Evolutionary conservation across 2,329 filamentous ascomycete genomes (phyloP).

Genomic region (Exserohilum rostratum): DNA sequence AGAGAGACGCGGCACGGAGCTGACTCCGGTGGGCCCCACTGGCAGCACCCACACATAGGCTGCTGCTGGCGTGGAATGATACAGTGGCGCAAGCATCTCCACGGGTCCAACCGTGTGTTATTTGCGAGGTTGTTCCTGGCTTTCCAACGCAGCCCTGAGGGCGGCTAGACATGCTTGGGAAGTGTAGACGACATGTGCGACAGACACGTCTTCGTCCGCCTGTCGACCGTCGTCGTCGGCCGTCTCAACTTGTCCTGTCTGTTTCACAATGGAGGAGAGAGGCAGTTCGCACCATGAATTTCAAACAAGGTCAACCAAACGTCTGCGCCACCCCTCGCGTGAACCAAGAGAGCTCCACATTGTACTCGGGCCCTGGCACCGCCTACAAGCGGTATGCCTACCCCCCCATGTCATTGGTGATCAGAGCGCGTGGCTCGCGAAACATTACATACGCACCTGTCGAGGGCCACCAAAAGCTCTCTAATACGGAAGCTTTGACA

Average conservation of each 20-base stretch:
- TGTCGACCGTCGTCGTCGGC: no score
- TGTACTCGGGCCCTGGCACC: slow-evolving; percentile 3
- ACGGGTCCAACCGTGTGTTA: slow-evolving; percentile 8
- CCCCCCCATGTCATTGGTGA: neutral
- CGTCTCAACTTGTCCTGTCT: no score
- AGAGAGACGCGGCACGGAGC: slow-evolving; percentile 7
- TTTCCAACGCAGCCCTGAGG: neutral
- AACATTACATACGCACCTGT: neutral
- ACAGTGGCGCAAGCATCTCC: slow-evolving; percentile 13
- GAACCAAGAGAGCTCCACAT: neutral
- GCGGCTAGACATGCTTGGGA: no score
- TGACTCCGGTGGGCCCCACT: slow-evolving; percentile 1
- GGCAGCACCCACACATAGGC: neutral
- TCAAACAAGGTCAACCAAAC: neutral
- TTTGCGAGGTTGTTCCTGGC: slow-evolving; percentile 6
- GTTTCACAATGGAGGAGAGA: neutral
- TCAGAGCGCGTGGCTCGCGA: slow-evolving; percentile 3
- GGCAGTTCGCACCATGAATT: neutral
- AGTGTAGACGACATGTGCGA: neutral
- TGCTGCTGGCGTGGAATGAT: neutral
- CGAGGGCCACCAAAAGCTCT: slow-evolving; percentile 10
- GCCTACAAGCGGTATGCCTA: slow-evolving; percentile 4
- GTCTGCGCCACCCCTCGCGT: slow-evolving; percentile 2
- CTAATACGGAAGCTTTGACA: slow-evolving; percentile 15
- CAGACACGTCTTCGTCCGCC: no score